A percentile compares a stretch with the other conserved stretches of the same genome.
Conservation (phyloP, 768 basidiomycete species). For the Amylocystis lapponica region DNA sequence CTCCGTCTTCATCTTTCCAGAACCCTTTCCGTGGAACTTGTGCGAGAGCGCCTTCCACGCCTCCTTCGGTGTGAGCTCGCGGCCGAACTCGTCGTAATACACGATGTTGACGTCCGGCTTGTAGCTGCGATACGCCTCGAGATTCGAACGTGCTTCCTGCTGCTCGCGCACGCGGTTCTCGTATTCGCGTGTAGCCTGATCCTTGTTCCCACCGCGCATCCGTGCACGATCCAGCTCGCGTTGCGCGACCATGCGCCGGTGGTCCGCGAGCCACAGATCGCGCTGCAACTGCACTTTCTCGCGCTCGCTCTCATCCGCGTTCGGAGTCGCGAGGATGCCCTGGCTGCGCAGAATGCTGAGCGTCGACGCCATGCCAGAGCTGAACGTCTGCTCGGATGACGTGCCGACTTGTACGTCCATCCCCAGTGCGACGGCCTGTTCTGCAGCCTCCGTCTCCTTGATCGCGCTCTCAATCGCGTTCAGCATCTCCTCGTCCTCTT, state of each 20-base stretch:
- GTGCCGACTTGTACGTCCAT: constrained; percentile 50
- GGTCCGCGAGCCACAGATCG: constrained; percentile 87
- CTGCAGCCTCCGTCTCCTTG: constrained; percentile 55
- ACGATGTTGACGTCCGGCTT: constrained; percentile 96
- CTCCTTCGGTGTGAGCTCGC: constrained; percentile 85
- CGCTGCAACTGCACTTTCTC: constrained; percentile 80
- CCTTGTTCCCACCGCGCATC: constrained; percentile 75
- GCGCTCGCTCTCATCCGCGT: constrained; percentile 62
- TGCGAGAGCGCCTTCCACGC: constrained; percentile 98
- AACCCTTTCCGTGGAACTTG: constrained; percentile 97
- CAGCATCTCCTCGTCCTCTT: constrained; percentile 70
- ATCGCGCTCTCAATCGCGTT: constrained; percentile 69
- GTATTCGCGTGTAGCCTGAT: constrained; percentile 91
- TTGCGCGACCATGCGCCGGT: constrained; percentile 67
- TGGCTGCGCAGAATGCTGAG: constrained; percentile 86
- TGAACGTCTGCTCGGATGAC: constrained; percentile 72
- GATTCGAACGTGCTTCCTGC: constrained; percentile 75
- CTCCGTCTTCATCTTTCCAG: constrained; percentile 95
- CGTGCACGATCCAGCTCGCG: constrained; percentile 77
- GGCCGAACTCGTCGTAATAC: constrained; percentile 95
- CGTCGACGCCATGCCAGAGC: constrained; percentile 82
- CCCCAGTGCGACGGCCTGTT: constrained; percentile 29
- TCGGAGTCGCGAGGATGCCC: constrained; percentile 71
- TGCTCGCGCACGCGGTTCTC: constrained; percentile 91
- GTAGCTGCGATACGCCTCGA: constrained; percentile 87